These are phyloP conservation scores for Phylloboletellus chloephorus DNA, from an alignment of 1,284 basidiomycete species.

Conservation along the genomic window DNA sequence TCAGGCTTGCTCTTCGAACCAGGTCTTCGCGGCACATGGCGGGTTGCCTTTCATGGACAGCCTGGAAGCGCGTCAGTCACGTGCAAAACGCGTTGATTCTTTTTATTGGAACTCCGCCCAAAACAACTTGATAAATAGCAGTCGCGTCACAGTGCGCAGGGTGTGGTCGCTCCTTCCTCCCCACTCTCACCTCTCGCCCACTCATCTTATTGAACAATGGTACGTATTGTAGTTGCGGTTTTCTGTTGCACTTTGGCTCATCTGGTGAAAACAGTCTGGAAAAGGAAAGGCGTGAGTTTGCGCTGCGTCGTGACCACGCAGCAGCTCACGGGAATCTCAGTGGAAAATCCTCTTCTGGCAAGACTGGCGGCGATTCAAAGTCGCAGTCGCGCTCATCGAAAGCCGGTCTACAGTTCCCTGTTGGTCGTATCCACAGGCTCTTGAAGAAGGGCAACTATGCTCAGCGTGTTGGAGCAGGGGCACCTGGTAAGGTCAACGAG, in stretches of 20 bases:
- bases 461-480: slow-evolving; percentile 63
- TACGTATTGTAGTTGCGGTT: slow-evolving; percentile 1
- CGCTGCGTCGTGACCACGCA: not conserved
- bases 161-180: slow-evolving; percentile 6
- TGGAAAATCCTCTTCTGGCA: slow-evolving; percentile 54
- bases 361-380: slow-evolving; percentile 47
- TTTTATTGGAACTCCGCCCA: slow-evolving; percentile 31
- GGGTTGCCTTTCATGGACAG: slow-evolving; percentile 16
- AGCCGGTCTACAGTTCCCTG: slow-evolving; percentile 80
- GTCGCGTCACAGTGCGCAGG: slow-evolving; percentile 17
- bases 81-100: slow-evolving; percentile 32
- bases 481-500: slow-evolving; percentile 53
- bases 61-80: slow-evolving; percentile 29
- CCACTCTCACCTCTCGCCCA: slow-evolving; percentile 9
- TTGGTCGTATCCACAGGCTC: slow-evolving; percentile 83
- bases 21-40: slow-evolving; percentile 15
- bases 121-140: slow-evolving; percentile 28
- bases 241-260: not conserved
- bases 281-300: slow-evolving; percentile 48
- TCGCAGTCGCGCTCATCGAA: slow-evolving; percentile 69
- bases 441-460: slow-evolving; percentile 79
- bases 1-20: slow-evolving; percentile 12
- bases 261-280: slow-evolving; percentile 38
- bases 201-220: slow-evolving; percentile 19
- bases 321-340: slow-evolving; percentile 25